Percentiles rank a stretch among this genome's conserved stretches.
Evolutionary conservation across 129 eudicot genomes (phyloP).

Genomic region (sunflower (Helianthus annuus)): HanXRQr2.0-SUNRISE NC_035436.2:49031283-49031782

Average conservation of each 20-base stretch:
- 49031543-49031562: slow-evolving; percentile 59
- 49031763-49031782: slow-evolving; percentile 30
- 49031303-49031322: slow-evolving; percentile 25
- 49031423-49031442: slow-evolving; percentile 65
- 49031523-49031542: slow-evolving; percentile 52
- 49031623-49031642: background rate
- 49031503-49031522: slow-evolving; percentile 29
- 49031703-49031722: slow-evolving; percentile 46
- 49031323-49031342: slow-evolving; percentile 31
- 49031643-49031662: slow-evolving; percentile 27
- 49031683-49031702: slow-evolving; percentile 24
- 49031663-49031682: slow-evolving; percentile 37
- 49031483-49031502: slow-evolving; percentile 56
- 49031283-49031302: slow-evolving; percentile 39
- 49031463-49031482: slow-evolving; percentile 59
- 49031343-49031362: slow-evolving; percentile 37
- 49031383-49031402: slow-evolving; percentile 33
- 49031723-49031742: slow-evolving; percentile 37
- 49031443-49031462: slow-evolving; percentile 50
- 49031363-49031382: slow-evolving; percentile 30
- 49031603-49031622: slow-evolving; percentile 29
- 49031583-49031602: slow-evolving; percentile 25
- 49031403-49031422: slow-evolving; percentile 54
- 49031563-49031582: slow-evolving; percentile 32
- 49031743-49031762: background rate